These are phyloP conservation scores for Exophiala mesophila DNA, from an alignment of 2,329 filamentous ascomycete species.

Conservation along the genomic window DNA sequence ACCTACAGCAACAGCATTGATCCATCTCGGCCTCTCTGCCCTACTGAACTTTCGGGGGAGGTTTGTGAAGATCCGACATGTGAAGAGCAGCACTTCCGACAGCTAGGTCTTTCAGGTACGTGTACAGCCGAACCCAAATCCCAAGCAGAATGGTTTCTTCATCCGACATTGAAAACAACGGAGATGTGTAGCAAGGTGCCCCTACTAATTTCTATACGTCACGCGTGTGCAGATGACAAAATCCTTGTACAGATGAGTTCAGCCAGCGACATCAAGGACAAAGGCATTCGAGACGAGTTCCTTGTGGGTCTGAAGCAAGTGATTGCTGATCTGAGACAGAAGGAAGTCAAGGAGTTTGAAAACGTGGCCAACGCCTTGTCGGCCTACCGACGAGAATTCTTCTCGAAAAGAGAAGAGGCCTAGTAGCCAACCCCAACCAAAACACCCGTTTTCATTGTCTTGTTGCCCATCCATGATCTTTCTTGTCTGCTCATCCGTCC, in stretches of 20 bases:
- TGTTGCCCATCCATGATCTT: too few relatives aligned
- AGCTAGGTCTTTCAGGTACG: conserved; percentile 68
- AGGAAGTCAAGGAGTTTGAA: conserved; percentile 47
- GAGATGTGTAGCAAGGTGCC: not conserved
- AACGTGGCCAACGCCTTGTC: conserved; percentile 46
- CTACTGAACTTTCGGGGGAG: conserved; percentile 64
- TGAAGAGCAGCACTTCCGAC: conserved; percentile 72
- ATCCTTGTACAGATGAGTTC: conserved; percentile 48
- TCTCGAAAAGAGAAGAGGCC: conserved; percentile 12
- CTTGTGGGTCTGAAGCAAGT: conserved; percentile 43
- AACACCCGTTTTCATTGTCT: too few relatives aligned
- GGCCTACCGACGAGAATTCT: conserved; percentile 42
- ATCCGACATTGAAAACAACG: too few relatives aligned
- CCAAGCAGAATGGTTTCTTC: conserved; percentile 14
- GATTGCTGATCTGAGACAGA: conserved; percentile 46
- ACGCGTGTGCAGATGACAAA: conserved; percentile 42
- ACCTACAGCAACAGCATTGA: conserved; percentile 94
- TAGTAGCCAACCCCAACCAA: too few relatives aligned
- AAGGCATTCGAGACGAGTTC: conserved; percentile 42
- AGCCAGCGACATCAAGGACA: conserved; percentile 41
- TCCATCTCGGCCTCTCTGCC: conserved; percentile 67
- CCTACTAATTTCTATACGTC: conserved; percentile 30
- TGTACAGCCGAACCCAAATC: conserved; percentile 6
- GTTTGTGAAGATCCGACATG: conserved; percentile 72
- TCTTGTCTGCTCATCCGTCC: too few relatives aligned